Evolutionary conservation across 1,284 basidiomycete species (phyloP).

Genomic region (Spongiforma sp.): DNA sequence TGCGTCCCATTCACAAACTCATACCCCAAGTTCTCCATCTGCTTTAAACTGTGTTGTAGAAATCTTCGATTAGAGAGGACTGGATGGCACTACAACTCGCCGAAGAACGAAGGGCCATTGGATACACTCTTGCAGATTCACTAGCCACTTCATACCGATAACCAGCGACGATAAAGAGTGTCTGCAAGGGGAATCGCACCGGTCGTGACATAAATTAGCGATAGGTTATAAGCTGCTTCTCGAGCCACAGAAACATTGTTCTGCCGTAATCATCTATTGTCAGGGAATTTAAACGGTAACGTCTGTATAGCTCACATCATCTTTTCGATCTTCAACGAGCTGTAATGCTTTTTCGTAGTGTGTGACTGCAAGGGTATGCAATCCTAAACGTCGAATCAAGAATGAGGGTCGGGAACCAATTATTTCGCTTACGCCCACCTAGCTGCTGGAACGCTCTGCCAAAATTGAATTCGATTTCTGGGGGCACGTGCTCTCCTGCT

Average conservation of each 20-base stretch:
- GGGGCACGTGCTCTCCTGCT: slow-evolving; percentile 45
- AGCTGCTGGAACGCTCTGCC: slow-evolving; percentile 91
- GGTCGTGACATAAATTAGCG: slow-evolving; percentile 79
- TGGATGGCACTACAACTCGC: no score
- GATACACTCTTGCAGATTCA: background rate
- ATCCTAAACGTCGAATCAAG: slow-evolving; percentile 51
- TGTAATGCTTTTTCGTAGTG: slow-evolving; percentile 84
- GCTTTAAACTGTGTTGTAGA: no score
- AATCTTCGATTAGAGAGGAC: no score
- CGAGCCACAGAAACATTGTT: slow-evolving; percentile 42
- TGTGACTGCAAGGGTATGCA: slow-evolving; percentile 78
- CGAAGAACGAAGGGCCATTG: slow-evolving; percentile 1
- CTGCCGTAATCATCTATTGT: slow-evolving; percentile 11
- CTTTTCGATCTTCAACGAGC: slow-evolving; percentile 51
- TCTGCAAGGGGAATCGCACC: slow-evolving; percentile 74
- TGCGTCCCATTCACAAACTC: no score
- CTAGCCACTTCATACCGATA: slow-evolving; percentile 53
- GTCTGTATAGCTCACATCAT: slow-evolving; percentile 19
- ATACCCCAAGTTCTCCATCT: no score
- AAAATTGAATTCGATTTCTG: slow-evolving; percentile 91
- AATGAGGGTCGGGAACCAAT: background rate
- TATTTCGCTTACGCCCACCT: slow-evolving; percentile 51
- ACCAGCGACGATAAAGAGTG: slow-evolving; percentile 69
- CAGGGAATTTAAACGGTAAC: background rate
- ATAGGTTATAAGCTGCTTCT: slow-evolving; percentile 90